A percentile compares a stretch with the other conserved stretches of the same genome.
phyloP scores from a whole-genome alignment of 108 stramenopile species.

The Halocafeteria seosinensis region DNA sequence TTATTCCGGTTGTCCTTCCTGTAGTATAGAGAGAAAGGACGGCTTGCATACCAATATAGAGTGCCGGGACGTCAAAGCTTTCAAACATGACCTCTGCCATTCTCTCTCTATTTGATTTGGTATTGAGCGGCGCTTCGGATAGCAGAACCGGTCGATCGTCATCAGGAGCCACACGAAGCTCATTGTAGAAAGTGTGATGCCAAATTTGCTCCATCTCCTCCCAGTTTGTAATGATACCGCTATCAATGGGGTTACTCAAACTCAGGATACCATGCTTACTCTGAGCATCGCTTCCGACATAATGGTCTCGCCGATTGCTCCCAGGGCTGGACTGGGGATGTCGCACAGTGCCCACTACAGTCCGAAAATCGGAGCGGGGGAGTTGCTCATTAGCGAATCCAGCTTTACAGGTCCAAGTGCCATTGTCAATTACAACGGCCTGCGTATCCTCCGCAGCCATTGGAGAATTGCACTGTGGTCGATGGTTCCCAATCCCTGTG shows the following conservation, averaged over 20 bases:
- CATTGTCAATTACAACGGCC: conserved; percentile 42
- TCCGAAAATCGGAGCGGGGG: conserved; percentile 43
- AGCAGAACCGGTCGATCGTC: conserved; percentile 96
- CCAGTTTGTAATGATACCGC: conserved; percentile 54
- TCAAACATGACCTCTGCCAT: conserved; percentile 99
- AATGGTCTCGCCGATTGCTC: conserved; percentile 98
- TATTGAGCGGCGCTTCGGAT: conserved; percentile 96
- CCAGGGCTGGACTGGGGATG: conserved; percentile 55
- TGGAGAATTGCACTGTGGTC: too few species aligned
- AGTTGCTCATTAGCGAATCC: conserved; percentile 47
- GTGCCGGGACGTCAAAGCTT: conserved; percentile 98
- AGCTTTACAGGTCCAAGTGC: conserved; percentile 50
- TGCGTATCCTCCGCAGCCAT: too few species aligned
- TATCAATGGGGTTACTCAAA: conserved; percentile 97
- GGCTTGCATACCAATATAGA: conserved; percentile 99
- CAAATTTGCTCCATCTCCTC: conserved; percentile 55
- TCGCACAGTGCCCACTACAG: conserved; percentile 44
- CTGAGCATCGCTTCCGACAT: conserved; percentile 73
- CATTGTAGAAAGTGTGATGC: conserved; percentile 73
- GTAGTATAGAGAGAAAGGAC: conserved; percentile 54
- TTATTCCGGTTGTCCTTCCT: conserved; percentile 41
- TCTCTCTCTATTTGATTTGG: conserved; percentile 96
- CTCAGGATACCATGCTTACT: conserved; percentile 64
- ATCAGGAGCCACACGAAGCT: conserved; percentile 43
- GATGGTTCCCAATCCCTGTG: too few species aligned